Evolutionary conservation across 331 rosid genomes (phyloP), one percentile per base, ranked within the genome.

Genomic region (Phaseolus coccineus): DNA sequence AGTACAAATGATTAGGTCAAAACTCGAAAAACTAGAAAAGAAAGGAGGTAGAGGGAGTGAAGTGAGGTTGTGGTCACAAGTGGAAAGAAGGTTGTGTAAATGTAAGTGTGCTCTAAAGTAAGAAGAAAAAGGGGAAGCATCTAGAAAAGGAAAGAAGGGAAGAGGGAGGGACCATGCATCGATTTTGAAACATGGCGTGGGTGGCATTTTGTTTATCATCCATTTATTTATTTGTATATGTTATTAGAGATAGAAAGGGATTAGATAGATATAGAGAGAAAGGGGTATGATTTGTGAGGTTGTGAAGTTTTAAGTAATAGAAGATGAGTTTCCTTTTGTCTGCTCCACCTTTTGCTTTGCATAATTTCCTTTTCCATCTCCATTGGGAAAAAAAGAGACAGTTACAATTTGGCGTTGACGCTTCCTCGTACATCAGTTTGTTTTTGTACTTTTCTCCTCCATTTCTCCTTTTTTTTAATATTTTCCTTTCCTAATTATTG

Each of bases 371-470:
- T 89, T 87, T 80, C 85, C 53, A 77, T 81, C 78, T 82, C 81
- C 64, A 74, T 28, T 57, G 77, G 74, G 82, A 77, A 80, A 82
- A 77, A 42, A 42, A 42, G 82, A 84, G 90, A 81, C 85, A 56
- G 82, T 83, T 64, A 67, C 59, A 85, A 86, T 50, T 84, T 79
- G 87, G 92, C 83, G 82, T 81, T 85, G 94, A 91, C 88, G 88
- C 92, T 88, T 85, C 96, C 93, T 91, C 90, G 94, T 91, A 89
- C 92, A 51, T 84, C 85, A 74, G 63, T 84, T 83, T 75, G 37
- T 66, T 58, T 67, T 40, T 62, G 81, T 71, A 77, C 83, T 72
- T 77, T 77, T 80, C 71, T 64, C 37, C 39, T 66, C 13, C 13
- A 8, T 47, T 55, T 9, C 30, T 27, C 24, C 11, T 55, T 69